phyloP scores from a whole-genome alignment of 1,284 basidiomycete genomes.

The Sporisorium exsertum region DNA sequence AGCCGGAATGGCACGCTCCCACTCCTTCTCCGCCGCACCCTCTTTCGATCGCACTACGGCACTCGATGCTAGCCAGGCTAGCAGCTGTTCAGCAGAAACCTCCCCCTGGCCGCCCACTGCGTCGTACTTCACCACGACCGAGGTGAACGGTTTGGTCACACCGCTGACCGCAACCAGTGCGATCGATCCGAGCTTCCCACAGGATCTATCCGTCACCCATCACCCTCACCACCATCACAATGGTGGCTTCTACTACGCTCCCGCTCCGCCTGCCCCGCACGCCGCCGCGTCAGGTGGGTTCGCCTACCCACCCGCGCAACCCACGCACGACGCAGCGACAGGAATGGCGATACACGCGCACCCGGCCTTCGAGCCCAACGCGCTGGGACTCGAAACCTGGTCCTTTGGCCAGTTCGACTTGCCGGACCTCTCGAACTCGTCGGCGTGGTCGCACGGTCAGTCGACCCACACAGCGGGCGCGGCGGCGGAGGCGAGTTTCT shows the following conservation, averaged over 20 bases:
- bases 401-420: slow-evolving; percentile 8
- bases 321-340: not conserved
- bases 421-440: not conserved
- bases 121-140: slow-evolving; percentile 6
- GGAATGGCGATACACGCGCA: not conserved
- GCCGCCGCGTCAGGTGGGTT: not conserved
- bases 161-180: slow-evolving; percentile 17
- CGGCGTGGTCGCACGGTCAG: not conserved
- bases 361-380: slow-evolving; percentile 1
- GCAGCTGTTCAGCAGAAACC: slow-evolving; percentile 1
- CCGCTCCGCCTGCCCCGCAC: not conserved
- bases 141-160: slow-evolving; percentile 30
- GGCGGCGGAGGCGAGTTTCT: not conserved
- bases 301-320: not conserved
- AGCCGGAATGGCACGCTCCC: slow-evolving; percentile 4
- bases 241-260: not conserved
- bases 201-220: not conserved
- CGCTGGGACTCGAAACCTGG: slow-evolving; percentile 4
- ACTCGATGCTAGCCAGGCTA: not conserved
- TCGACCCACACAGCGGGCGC: not conserved
- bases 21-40: slow-evolving; percentile 23
- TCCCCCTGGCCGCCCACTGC: slow-evolving; percentile 16
- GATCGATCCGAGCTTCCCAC: slow-evolving; percentile 16
- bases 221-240: not conserved
- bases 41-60: not conserved